Evolutionary conservation across 192 early-diverging fungal genomes (phyloP).

Genomic region (Physocladia obscura): DNA sequence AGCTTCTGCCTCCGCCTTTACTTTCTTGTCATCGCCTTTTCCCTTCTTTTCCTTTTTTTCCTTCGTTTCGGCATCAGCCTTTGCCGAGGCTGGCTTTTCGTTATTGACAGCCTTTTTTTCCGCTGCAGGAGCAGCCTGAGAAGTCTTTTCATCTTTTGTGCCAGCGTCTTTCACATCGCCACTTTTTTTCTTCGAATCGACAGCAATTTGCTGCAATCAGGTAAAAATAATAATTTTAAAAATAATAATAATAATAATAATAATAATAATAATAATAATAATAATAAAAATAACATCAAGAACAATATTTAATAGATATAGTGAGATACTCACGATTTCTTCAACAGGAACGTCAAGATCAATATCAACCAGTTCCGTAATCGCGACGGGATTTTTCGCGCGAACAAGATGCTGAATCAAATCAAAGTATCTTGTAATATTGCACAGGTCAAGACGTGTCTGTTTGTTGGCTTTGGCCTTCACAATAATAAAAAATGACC

Average conservation of each 20-base stretch:
- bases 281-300: background rate
- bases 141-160: constrained; percentile 4
- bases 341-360: constrained; percentile 18
- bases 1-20: background rate
- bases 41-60: no score
- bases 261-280: background rate
- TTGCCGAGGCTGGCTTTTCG: background rate
- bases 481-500: background rate
- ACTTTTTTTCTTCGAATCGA: background rate
- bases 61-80: background rate
- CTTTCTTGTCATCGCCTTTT: background rate
- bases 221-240: background rate
- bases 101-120: constrained; percentile 3
- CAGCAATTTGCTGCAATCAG: background rate
- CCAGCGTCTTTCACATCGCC: no score
- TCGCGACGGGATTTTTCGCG: constrained; percentile 1
- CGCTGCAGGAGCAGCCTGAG: background rate
- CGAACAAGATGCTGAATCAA: constrained; percentile 26
- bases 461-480: constrained; percentile 21
- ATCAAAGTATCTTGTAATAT: constrained; percentile 30
- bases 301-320: background rate
- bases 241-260: background rate
- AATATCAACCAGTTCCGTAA: constrained; percentile 17
- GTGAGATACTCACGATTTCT: background rate
- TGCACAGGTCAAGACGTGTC: constrained; percentile 19